A percentile compares a stretch with the other conserved stretches of the same genome.
Conservation (phyloP, 495 filamentous ascomycete genomes). For the Immersiella caudata region DNA sequence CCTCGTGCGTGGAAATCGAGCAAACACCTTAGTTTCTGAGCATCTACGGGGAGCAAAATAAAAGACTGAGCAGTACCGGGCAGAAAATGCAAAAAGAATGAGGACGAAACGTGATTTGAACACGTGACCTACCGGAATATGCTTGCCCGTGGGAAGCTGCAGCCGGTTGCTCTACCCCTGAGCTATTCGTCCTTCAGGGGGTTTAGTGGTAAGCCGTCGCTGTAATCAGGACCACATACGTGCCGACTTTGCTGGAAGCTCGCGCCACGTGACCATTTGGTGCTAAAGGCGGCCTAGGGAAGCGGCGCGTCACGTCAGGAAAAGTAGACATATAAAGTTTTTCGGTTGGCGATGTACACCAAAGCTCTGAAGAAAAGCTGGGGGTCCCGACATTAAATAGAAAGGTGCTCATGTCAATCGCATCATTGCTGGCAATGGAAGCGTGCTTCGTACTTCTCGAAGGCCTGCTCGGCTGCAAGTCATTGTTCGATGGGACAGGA, state of each 20-base stretch:
- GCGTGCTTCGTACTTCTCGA: not conserved
- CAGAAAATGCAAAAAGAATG: not conserved
- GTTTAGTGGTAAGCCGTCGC: not conserved
- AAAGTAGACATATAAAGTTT: no score
- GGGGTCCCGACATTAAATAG: no score
- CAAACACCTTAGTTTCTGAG: no score
- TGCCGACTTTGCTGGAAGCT: no score
- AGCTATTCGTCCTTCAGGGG: not conserved
- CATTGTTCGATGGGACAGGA: not conserved
- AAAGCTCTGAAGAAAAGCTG: no score
- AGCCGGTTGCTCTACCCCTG: not conserved
- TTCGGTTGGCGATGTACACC: no score
- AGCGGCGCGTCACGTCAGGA: no score
- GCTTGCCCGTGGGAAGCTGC: not conserved
- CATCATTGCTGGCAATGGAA: not conserved
- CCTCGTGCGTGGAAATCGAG: no score
- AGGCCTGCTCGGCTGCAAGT: not conserved
- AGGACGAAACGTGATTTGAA: not conserved
- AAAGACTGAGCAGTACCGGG: no score
- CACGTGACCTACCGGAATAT: not conserved
- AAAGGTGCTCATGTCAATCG: not conserved
- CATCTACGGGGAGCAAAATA: not conserved
- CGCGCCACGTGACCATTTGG: no score
- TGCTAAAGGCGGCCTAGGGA: no score
- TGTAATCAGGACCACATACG: not conserved